A percentile compares a stretch with the other conserved stretches of the same genome.
Conservation (phyloP, 306 rosid species). For the Cucumis hystrix region DNA sequence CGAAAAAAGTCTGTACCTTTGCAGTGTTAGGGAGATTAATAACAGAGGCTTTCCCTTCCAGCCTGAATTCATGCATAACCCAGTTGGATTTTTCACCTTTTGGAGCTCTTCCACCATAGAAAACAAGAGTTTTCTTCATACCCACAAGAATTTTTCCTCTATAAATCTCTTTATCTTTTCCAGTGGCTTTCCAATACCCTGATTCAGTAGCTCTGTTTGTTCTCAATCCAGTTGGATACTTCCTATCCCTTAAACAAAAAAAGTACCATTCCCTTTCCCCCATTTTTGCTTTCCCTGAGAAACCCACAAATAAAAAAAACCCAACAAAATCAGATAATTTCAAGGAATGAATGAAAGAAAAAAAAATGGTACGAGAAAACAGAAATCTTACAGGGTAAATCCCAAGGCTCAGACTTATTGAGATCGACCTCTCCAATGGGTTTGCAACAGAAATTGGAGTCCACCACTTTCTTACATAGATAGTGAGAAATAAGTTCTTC, state of each 20-base stretch:
- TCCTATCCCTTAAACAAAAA: slow-evolving; percentile 79
- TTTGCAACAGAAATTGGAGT: slow-evolving; percentile 40
- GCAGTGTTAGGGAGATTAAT: slow-evolving; percentile 65
- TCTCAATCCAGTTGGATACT: slow-evolving; percentile 90
- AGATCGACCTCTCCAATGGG: slow-evolving; percentile 90
- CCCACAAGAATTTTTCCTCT: slow-evolving; percentile 72
- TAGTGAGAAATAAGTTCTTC: slow-evolving; percentile 86
- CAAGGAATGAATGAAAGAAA: not conserved
- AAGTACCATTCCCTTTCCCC: slow-evolving; percentile 94
- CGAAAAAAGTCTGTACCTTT: slow-evolving; percentile 25
- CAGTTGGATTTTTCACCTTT: slow-evolving; percentile 87
- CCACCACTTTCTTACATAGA: slow-evolving; percentile 49
- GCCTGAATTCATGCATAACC: slow-evolving; percentile 90
- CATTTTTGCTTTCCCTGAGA: slow-evolving; percentile 82
- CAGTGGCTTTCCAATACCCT: slow-evolving; percentile 96
- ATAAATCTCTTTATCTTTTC: slow-evolving; percentile 82
- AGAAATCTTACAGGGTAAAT: slow-evolving; percentile 54
- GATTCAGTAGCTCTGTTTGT: slow-evolving; percentile 90
- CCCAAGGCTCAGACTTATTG: slow-evolving; percentile 96
- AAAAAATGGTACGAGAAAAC: not conserved
- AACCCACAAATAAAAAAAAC: not conserved
- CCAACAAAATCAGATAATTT: not conserved
- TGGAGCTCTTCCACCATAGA: slow-evolving; percentile 87
- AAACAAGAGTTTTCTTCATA: slow-evolving; percentile 88
- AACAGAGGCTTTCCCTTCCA: slow-evolving; percentile 61